A percentile compares a stretch with the other conserved stretches of the same genome.
Evolutionary conservation across 257 asterid species (phyloP).

Genomic region (Paraleonurus japonicus): DNA sequence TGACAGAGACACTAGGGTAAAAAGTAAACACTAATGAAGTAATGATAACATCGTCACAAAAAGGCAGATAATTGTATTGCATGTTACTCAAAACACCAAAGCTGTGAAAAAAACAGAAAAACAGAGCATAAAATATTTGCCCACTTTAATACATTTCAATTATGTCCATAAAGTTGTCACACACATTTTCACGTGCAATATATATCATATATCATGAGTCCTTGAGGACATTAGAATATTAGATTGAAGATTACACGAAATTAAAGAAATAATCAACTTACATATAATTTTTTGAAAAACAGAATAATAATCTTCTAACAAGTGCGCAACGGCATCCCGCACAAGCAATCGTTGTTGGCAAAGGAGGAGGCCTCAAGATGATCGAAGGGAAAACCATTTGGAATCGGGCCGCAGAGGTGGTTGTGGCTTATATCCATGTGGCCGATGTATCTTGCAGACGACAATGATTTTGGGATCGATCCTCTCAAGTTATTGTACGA

Average conservation of each 20-base stretch:
- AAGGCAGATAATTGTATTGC: not conserved
- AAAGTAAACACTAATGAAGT: slow-evolving; percentile 18
- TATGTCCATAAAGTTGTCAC: slow-evolving; percentile 17
- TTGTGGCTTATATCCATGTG: slow-evolving; percentile 89
- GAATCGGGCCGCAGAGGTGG: slow-evolving; percentile 87
- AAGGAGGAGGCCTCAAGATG: slow-evolving; percentile 83
- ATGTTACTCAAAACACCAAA: slow-evolving; percentile 1
- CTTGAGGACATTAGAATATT: slow-evolving; percentile 17
- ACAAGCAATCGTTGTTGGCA: slow-evolving; percentile 78
- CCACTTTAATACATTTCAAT: not conserved
- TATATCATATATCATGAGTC: too few species aligned
- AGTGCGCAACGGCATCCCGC: slow-evolving; percentile 77
- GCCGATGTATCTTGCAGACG: slow-evolving; percentile 66
- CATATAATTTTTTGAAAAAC: too few species aligned
- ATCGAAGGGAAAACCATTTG: slow-evolving; percentile 82
- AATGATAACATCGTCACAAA: slow-evolving; percentile 12
- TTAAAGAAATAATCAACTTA: not conserved
- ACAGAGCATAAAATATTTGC: slow-evolving; percentile 32
- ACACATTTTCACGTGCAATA: slow-evolving; percentile 34
- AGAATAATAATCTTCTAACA: slow-evolving; percentile 29
- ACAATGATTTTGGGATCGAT: slow-evolving; percentile 60
- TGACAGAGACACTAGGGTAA: slow-evolving; percentile 4
- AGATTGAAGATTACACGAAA: slow-evolving; percentile 21
- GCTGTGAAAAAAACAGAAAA: not conserved
- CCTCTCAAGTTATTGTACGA: slow-evolving; percentile 69